A percentile compares a stretch with the other conserved stretches of the same genome.
Conservation (phyloP, 2,329 filamentous ascomycete genomes). For the Allantophomopsis cytisporea region DNA sequence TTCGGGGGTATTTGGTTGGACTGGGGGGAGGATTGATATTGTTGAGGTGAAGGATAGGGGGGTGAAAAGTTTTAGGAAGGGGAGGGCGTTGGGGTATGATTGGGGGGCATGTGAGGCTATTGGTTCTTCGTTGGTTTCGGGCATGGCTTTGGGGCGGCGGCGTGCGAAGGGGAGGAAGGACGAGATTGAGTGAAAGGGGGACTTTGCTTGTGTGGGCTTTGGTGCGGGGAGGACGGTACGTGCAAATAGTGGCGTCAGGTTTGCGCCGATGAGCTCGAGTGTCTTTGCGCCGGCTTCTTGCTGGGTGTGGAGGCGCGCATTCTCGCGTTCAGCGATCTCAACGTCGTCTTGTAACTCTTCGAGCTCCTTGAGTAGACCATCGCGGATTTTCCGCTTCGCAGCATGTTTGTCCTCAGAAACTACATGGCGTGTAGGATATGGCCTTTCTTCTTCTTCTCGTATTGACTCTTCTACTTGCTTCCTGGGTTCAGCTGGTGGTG, state of each 20-base stretch:
- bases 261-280: too few relatives aligned
- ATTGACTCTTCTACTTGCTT: too few relatives aligned
- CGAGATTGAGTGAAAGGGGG: conserved; percentile 12
- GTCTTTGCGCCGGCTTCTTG: too few relatives aligned
- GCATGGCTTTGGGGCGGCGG: conserved; percentile 9
- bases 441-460: neutral
- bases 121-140: conserved; percentile 20
- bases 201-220: too few relatives aligned
- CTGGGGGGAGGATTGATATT: conserved; percentile 28
- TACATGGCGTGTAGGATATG: neutral
- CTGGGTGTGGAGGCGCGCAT: conserved; percentile 29
- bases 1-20: conserved; percentile 2
- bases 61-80: conserved; percentile 59
- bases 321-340: conserved; percentile 40
- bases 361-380: conserved; percentile 40
- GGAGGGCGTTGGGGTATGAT: conserved; percentile 48
- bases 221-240: too few relatives aligned
- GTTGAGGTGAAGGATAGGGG: conserved; percentile 48
- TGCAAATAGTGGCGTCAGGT: too few relatives aligned
- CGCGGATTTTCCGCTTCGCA: conserved; percentile 36
- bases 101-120: conserved; percentile 50
- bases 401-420: conserved; percentile 15
- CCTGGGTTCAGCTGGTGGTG: neutral
- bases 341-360: conserved; percentile 43
- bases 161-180: conserved; percentile 17